phyloP scores from a whole-genome alignment of 2,329 filamentous ascomycete species.

The Clonostachys chloroleuca region DNA sequence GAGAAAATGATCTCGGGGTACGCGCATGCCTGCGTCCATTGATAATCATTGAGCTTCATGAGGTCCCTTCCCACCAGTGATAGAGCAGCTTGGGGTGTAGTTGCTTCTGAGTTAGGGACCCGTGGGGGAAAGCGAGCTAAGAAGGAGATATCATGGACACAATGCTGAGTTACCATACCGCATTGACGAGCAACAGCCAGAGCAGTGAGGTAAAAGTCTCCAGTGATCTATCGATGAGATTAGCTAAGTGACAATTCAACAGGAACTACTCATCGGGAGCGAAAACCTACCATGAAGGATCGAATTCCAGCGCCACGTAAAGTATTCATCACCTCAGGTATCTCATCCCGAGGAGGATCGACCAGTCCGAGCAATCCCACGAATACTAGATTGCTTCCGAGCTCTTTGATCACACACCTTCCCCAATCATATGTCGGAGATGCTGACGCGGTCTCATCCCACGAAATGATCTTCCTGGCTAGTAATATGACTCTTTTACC shows the following conservation, averaged over 20 bases:
- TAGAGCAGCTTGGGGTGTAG: conserved; percentile 33
- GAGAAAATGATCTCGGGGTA: conserved; percentile 74
- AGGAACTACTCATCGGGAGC: background rate
- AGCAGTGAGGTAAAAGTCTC: conserved; percentile 73
- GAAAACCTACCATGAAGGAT: conserved; percentile 62
- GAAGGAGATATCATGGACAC: conserved; percentile 48
- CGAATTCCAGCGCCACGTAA: conserved; percentile 66
- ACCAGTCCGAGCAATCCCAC: conserved; percentile 74
- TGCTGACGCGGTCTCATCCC: conserved; percentile 23
- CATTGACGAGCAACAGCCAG: conserved; percentile 69
- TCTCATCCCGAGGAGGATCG: conserved; percentile 72
- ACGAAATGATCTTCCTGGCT: conserved; percentile 50
- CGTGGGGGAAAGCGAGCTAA: conserved; percentile 32
- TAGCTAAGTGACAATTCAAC: background rate
- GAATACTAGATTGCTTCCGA: conserved; percentile 56
- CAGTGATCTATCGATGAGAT: conserved; percentile 51
- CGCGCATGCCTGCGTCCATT: conserved; percentile 61
- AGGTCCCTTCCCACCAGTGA: conserved; percentile 64
- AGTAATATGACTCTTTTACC: conserved; percentile 67
- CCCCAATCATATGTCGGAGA: conserved; percentile 41
- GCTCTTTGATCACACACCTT: conserved; percentile 47
- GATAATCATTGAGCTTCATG: conserved; percentile 57
- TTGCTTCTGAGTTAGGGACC: background rate
- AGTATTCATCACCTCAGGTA: conserved; percentile 60
- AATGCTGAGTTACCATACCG: conserved; percentile 58